Base-by-base conservation (phyloP, 2,329 filamentous ascomycete species). In the Penicillium sp. region DNA sequence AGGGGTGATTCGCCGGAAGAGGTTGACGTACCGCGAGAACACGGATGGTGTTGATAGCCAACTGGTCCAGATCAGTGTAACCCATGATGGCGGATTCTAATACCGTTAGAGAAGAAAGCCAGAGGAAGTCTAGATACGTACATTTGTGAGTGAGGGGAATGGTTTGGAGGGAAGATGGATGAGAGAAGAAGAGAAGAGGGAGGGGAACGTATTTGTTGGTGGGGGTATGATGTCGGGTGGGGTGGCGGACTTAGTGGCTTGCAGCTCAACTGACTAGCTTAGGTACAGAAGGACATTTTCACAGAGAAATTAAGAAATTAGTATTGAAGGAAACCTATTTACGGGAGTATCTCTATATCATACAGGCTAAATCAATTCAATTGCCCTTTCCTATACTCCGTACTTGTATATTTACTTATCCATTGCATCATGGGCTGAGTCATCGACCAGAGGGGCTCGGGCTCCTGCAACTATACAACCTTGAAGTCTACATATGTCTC, bases 31-130 rank as follows among this genome's bases (percentile, higher is more conserved):
- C 93, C 72, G 93, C 90, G 65, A 98, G 82, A 70, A 88, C 76
- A 73, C 93, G 88, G 79, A 98, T 97, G 74, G 91, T 95, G 85
- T 97, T 97, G 78, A 98, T 88, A 69, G 88, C 87, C 75, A 89
- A 82, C 79, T 85, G 78, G 74, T 98, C 93, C 69, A 84, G 73
- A 67, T 97, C 87, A 72, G 80, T 80, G 81, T 87, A 96, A 73
- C 83, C 83, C 91, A 97, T 97, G 66, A 71, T 81, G 70, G 73
- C 72, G 61, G 61, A 60, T 58, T 65, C 63, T 65, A 51, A 35
- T 10, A 40, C 31, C 28, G 49, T 58, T 55, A 60, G 53, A 53
- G 43, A 52, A 42, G 38, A 43, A 45, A 43, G 33, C 26, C 19
- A 29, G 15, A 39, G 6, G 26, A 47, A 37, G 22, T 12, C 34